Conservation (phyloP, 192 early-diverging fungal species). For the Diversispora eburnea region DNA sequence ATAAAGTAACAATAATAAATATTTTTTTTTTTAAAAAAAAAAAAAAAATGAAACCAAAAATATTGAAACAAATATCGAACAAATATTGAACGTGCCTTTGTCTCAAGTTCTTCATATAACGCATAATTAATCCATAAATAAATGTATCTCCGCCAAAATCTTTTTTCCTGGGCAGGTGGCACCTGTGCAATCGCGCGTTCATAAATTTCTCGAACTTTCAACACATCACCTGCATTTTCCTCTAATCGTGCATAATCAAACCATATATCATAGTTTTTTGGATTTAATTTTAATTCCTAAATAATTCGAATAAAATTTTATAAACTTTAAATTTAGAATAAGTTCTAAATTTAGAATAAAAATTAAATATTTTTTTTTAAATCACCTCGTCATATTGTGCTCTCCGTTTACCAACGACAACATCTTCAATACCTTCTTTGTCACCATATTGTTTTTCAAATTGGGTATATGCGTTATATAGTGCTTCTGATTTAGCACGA, state of each 20-base stretch:
- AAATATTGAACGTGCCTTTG: constrained; percentile 45
- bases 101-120: constrained; percentile 87
- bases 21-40: not conserved
- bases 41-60: not conserved
- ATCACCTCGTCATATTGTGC: constrained; percentile 79
- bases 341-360: no score
- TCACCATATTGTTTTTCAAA: constrained; percentile 98
- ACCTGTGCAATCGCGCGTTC: constrained; percentile 91
- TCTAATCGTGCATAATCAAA: constrained; percentile 93
- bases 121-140: constrained; percentile 99
- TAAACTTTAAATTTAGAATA: no score
- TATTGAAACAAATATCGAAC: not conserved
- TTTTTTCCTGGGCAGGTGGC: constrained; percentile 83
- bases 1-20: not conserved
- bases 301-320: not conserved
- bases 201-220: constrained; percentile 87
- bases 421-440: constrained; percentile 83
- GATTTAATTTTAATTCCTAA: constrained; percentile 55
- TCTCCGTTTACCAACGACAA: constrained; percentile 83
- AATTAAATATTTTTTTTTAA: no score
- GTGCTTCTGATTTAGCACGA: constrained; percentile 72
- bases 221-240: constrained; percentile 66
- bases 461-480: constrained; percentile 91
- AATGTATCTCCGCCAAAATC: constrained; percentile 95
- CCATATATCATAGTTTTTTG: constrained; percentile 98